These are phyloP conservation scores for Perilla frutescens DNA, from an alignment of 257 asterid genomes.

Conservation along the genomic window DNA sequence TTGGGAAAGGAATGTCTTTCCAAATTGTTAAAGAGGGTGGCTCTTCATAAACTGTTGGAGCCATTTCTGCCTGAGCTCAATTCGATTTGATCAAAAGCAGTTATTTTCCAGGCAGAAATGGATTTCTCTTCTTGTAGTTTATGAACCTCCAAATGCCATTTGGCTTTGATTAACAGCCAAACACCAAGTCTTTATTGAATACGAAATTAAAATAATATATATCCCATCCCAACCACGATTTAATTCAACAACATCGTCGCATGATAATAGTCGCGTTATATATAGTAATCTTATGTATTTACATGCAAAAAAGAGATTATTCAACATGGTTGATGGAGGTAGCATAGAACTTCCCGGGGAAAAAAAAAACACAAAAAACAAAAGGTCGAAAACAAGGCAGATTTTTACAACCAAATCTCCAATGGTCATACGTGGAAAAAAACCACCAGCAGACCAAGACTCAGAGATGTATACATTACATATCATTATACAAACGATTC, in stretches of 20 bases:
- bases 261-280: not conserved
- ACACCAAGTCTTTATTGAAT: too few relatives aligned
- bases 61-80: constrained; percentile 14
- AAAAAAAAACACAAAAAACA: too few relatives aligned
- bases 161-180: constrained; percentile 25
- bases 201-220: not conserved
- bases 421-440: constrained; percentile 53
- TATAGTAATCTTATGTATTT: too few relatives aligned
- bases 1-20: not conserved
- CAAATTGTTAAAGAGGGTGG: constrained; percentile 10
- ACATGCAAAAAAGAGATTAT: too few relatives aligned
- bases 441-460: constrained; percentile 55
- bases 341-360: too few relatives aligned
- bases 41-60: constrained; percentile 20
- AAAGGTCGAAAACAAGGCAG: too few relatives aligned
- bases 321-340: too few relatives aligned
- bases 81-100: not conserved
- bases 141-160: constrained; percentile 29
- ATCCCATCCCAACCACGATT: too few relatives aligned
- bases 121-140: constrained; percentile 18
- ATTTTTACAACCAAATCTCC: constrained; percentile 34
- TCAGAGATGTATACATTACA: constrained; percentile 23
- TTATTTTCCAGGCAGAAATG: not conserved
- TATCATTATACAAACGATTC: not conserved
- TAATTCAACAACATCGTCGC: not conserved